phyloP scores from a whole-genome alignment of 2,329 filamentous ascomycete species.

The Aspergillus transmontanensis region DNA sequence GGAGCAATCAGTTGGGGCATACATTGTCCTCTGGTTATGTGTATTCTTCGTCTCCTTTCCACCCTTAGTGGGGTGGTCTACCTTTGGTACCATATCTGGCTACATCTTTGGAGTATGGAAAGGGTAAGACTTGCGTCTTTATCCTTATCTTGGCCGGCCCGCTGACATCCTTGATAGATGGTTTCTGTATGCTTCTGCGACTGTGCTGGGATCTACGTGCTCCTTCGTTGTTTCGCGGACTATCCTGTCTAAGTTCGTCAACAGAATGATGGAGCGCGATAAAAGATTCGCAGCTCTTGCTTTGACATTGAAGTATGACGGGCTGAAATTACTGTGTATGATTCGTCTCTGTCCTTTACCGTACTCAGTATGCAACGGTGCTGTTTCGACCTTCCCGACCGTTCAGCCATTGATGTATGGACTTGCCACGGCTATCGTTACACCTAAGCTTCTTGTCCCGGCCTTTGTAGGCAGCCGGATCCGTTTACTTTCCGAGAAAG shows the following conservation, averaged over 20 bases:
- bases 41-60: constrained; percentile 81
- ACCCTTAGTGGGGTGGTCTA: constrained; percentile 84
- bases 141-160: background rate
- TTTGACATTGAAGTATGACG: constrained; percentile 86
- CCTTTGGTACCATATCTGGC: constrained; percentile 68
- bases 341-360: constrained; percentile 91
- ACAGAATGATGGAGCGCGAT: constrained; percentile 78
- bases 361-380: constrained; percentile 91
- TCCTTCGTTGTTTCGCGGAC: constrained; percentile 82
- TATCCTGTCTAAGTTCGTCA: constrained; percentile 75
- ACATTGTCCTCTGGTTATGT: constrained; percentile 72
- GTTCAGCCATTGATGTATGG: constrained; percentile 76
- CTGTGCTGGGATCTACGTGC: constrained; percentile 73
- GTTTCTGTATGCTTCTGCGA: constrained; percentile 79
- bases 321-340: constrained; percentile 83
- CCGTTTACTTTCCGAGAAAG: constrained; percentile 78
- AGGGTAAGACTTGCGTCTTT: constrained; percentile 57
- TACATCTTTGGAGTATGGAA: constrained; percentile 73
- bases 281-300: constrained; percentile 85
- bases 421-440: constrained; percentile 77
- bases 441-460: constrained; percentile 86
- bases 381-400: constrained; percentile 89
- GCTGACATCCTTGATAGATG: constrained; percentile 59
- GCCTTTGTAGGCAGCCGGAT: constrained; percentile 88
- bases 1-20: constrained; percentile 72